Evolutionary conservation across 768 basidiomycete genomes (phyloP), one percentile per base, ranked within the genome.

Genomic region (Naganishia onofrii): DNA sequence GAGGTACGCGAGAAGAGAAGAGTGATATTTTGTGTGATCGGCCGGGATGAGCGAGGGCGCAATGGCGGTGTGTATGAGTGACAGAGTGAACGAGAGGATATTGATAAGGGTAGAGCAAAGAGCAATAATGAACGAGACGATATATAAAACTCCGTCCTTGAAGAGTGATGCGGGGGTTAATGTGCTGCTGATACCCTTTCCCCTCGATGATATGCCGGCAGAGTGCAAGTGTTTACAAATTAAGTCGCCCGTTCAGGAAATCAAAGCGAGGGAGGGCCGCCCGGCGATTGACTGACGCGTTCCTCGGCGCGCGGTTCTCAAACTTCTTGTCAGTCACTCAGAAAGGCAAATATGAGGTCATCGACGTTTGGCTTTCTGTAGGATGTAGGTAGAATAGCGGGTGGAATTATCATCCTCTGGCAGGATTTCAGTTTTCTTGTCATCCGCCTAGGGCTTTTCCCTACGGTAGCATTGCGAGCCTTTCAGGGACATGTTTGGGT

Each of bases 171-270:
- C 48, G 48, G 48, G 48, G 48, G 48, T 51, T 42, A 51, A 51
- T 51, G 48, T 51, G 48, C 48, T 51, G 48, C 21, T 51, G 48
- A 7, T 46, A 26, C 6, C 48, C 48, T 51, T 51, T 7, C 42
- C 36, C 36, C 42, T 42, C 15, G 42, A 17, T 15, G 15, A 51
- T n/a, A 51, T 51, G 48, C 48, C 48, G 48, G 48, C 48, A 51
- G n/a, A n/a, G 48, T 51, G 48, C 12, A 26, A 51, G 48, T 51
- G 48, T 51, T n/a, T 51, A 51, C 48, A 51, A 51, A 51, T 51
- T 26, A 42, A 42, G 42, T 51, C 48, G n/a, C 48, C 48, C 48
- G 48, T 51, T 51, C 48, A n/a, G 48, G 48, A 51, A 51, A 51
- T 23, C 46, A 46, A 46, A 21, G 15, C 46, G 15, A 15, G 46